Conservation (phyloP, 768 basidiomycete genomes). For the Mycena filopes region DNA sequence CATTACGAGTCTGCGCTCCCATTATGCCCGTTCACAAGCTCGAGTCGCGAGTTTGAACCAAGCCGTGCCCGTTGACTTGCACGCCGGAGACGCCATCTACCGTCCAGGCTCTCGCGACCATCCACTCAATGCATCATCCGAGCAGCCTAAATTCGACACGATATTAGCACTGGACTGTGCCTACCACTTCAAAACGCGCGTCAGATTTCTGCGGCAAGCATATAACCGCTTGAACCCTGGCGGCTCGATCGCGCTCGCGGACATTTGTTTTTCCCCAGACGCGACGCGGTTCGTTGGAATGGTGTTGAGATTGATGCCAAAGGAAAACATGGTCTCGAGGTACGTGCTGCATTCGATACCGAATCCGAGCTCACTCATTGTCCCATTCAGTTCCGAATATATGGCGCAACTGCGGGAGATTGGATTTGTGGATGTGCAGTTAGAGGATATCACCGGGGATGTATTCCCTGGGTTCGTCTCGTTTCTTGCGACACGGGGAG, state of each 20-base stretch:
- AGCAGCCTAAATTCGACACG: conserved; percentile 48
- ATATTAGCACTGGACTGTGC: conserved; percentile 76
- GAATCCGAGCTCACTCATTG: too few species aligned
- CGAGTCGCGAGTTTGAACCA: conserved; percentile 48
- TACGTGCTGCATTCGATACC: too few species aligned
- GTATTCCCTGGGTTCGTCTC: conserved; percentile 68
- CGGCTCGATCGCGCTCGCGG: conserved; percentile 68
- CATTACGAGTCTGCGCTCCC: conserved; percentile 64
- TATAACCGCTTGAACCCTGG: conserved; percentile 57
- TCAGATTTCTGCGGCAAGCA: conserved; percentile 61
- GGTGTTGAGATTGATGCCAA: conserved; percentile 57
- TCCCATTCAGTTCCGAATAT: too few species aligned
- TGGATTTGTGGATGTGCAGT: conserved; percentile 62
- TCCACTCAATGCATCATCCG: conserved; percentile 54
- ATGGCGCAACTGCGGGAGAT: conserved; percentile 52
- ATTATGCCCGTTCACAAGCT: conserved; percentile 57
- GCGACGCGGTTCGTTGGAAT: conserved; percentile 42
- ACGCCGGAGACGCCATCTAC: conserved; percentile 64
- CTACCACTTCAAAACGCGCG: conserved; percentile 71
- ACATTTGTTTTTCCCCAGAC: conserved; percentile 61
- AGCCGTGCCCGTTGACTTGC: conserved; percentile 49
- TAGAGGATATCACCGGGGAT: conserved; percentile 65
- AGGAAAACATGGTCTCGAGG: conserved; percentile 58
- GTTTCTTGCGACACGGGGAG: conserved; percentile 58
- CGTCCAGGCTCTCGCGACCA: conserved; percentile 43